Percentiles rank a stretch among this genome's conserved stretches.
Evolutionary conservation across 192 early-diverging fungal genomes (phyloP).

Genomic region (Dispira simplex): DNA sequence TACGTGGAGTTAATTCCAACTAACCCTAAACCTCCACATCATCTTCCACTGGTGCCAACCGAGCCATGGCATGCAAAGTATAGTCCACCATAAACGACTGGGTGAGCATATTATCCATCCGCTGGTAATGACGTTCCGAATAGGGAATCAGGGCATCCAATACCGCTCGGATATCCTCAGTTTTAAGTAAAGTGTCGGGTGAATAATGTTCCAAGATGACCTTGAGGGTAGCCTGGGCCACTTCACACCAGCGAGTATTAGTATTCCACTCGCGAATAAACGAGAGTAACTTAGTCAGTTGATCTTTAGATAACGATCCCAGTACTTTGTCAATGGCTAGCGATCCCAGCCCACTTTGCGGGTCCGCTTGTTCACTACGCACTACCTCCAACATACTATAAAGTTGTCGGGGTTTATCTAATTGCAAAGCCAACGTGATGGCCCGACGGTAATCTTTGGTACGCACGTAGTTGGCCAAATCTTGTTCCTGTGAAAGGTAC

Average conservation of each 20-base stretch:
- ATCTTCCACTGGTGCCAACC: conserved; percentile 23
- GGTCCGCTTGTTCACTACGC: conserved; percentile 13
- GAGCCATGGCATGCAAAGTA: conserved; percentile 78
- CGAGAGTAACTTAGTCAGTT: conserved; percentile 62
- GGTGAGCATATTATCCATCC: conserved; percentile 60
- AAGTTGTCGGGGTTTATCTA: conserved; percentile 79
- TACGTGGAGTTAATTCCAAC: too few relatives aligned
- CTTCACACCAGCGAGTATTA: conserved; percentile 55
- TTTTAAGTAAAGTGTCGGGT: conserved; percentile 47
- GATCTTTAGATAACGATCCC: conserved; percentile 36
- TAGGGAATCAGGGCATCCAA: conserved; percentile 77
- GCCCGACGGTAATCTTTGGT: conserved; percentile 89
- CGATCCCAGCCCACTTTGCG: conserved; percentile 18
- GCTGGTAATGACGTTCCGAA: conserved; percentile 79
- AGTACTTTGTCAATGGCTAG: conserved; percentile 54
- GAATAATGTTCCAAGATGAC: conserved; percentile 50
- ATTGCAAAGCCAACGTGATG: conserved; percentile 70
- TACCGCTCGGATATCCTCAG: conserved; percentile 73
- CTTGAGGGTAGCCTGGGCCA: conserved; percentile 72
- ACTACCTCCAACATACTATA: conserved; percentile 55
- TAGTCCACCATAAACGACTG: conserved; percentile 81
- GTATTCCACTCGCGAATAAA: conserved; percentile 96
- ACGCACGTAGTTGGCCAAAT: conserved; percentile 67
- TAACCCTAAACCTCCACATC: conserved; percentile 8
- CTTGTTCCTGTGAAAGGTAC: conserved; percentile 78